Evolutionary conservation across 495 filamentous ascomycete genomes (phyloP).

Genomic region (Paragyromitra xinjiangensis): DNA sequence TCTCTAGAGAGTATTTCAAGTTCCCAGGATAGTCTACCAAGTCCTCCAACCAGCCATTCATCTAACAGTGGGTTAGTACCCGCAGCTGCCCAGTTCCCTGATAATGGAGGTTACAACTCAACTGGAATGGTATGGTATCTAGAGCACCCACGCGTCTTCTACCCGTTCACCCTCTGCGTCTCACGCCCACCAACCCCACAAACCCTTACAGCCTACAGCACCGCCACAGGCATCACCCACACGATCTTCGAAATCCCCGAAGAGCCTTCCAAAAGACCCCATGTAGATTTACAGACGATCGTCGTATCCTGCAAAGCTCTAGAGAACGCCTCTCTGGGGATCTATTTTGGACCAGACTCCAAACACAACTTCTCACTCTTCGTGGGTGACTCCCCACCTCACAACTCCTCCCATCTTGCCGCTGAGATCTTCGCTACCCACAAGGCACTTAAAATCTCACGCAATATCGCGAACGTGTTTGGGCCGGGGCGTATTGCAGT

Average conservation of each 20-base stretch:
- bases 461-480: conserved; percentile 12
- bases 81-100: background rate
- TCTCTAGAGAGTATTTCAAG: background rate
- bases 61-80: background rate
- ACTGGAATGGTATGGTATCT: conserved; percentile 3
- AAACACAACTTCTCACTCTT: conserved; percentile 27
- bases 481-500: conserved; percentile 2
- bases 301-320: conserved; percentile 18
- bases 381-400: background rate
- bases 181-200: conserved; percentile 25
- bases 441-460: conserved; percentile 25
- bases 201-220: conserved; percentile 31
- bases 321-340: background rate
- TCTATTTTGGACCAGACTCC: conserved; percentile 38
- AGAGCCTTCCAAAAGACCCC: background rate
- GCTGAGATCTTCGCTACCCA: conserved; percentile 25
- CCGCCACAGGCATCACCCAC: conserved; percentile 7
- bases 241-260: conserved; percentile 15
- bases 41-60: background rate
- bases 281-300: conserved; percentile 34
- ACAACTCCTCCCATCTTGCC: background rate
- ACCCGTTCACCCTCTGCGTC: conserved; percentile 34
- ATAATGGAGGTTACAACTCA: background rate
- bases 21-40: background rate
- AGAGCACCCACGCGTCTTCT: conserved; percentile 34